Conservation (phyloP, 257 asterid species). For the Forsythia viridissima region DNA sequence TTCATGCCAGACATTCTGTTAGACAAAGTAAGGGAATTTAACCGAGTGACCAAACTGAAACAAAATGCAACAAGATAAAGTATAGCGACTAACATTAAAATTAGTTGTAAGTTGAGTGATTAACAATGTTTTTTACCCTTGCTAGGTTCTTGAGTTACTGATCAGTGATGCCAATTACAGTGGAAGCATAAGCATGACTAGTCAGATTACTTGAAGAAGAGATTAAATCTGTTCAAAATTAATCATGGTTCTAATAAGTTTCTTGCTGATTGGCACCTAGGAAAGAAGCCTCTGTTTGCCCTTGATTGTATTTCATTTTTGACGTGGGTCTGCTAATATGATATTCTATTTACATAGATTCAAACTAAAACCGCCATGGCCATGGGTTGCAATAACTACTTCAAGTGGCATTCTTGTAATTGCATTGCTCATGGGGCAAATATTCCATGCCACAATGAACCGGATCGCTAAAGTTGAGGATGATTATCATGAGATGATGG, state of each 20-base stretch:
- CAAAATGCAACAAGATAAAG: too few species aligned
- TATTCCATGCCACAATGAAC: constrained; percentile 72
- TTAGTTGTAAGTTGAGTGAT: too few species aligned
- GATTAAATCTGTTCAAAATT: not conserved
- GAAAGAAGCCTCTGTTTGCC: not conserved
- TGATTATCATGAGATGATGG: constrained; percentile 69
- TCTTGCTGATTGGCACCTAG: not conserved
- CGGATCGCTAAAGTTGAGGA: constrained; percentile 88
- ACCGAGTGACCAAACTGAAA: not conserved
- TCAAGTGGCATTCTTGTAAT: constrained; percentile 60
- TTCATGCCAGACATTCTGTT: too few species aligned
- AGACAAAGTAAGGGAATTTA: too few species aligned
- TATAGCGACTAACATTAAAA: not conserved
- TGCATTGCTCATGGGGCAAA: constrained; percentile 60
- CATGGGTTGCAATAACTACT: constrained; percentile 66
- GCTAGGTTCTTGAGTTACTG: not conserved
- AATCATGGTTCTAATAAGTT: not conserved
- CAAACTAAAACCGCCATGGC: constrained; percentile 89
- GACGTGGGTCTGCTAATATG: not conserved
- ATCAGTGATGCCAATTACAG: not conserved
- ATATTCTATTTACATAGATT: constrained; percentile 52
- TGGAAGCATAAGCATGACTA: not conserved
- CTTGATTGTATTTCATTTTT: too few species aligned
- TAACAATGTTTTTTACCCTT: not conserved
- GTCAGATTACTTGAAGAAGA: constrained; percentile 1